phyloP scores from a whole-genome alignment of 768 basidiomycete genomes.

The Floccularia luteovirens region DNA sequence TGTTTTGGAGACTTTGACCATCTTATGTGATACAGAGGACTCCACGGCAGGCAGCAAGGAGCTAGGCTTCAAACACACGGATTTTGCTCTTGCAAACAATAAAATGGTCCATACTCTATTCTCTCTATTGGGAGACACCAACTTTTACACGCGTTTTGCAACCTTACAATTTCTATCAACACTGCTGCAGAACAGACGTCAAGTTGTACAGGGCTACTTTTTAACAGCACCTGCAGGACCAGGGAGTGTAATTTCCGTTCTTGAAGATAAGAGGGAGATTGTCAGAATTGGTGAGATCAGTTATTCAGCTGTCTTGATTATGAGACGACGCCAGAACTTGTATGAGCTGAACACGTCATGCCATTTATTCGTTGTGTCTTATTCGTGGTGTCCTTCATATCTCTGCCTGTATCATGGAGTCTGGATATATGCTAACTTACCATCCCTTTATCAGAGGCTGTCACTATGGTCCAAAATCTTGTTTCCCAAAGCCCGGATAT shows the following conservation, averaged over 20 bases:
- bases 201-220: constrained; percentile 85
- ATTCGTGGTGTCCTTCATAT: no score
- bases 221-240: constrained; percentile 77
- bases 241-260: constrained; percentile 58
- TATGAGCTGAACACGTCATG: neutral
- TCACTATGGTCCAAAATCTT: constrained; percentile 74
- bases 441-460: constrained; percentile 59
- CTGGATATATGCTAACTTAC: neutral
- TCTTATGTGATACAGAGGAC: constrained; percentile 79
- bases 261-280: constrained; percentile 86
- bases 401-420: neutral
- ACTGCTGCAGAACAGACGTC: constrained; percentile 76
- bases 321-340: neutral
- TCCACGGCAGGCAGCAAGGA: constrained; percentile 40
- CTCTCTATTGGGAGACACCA: constrained; percentile 60
- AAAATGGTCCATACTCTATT: constrained; percentile 72
- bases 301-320: neutral
- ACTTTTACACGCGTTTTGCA: constrained; percentile 82
- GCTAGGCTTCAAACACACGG: constrained; percentile 79
- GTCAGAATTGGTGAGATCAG: constrained; percentile 70
- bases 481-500: constrained; percentile 87
- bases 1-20: constrained; percentile 79
- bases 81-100: constrained; percentile 66
- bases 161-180: constrained; percentile 76
- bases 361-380: no score